Evolutionary conservation across 2,329 filamentous ascomycete genomes (phyloP).

Genomic region (Neonectria hederae): DNA sequence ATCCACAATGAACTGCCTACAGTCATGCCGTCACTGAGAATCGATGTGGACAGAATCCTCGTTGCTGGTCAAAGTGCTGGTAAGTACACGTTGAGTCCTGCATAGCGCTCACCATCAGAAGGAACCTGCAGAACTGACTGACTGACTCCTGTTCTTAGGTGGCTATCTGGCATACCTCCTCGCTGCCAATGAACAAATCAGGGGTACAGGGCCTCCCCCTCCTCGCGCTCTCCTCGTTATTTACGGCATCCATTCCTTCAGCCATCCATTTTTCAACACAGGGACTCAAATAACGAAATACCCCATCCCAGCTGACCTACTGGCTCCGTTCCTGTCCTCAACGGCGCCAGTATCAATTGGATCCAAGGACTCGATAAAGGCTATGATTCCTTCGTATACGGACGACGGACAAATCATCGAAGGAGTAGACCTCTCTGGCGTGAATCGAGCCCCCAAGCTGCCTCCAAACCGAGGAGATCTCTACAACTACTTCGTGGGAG

Average conservation of each 20-base stretch:
- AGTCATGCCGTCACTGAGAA: background rate
- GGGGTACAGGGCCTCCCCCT: too few species aligned
- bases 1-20: background rate
- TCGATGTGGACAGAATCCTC: background rate
- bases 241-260: background rate
- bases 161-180: background rate
- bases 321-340: background rate
- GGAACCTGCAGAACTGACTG: background rate
- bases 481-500: background rate
- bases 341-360: background rate
- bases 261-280: background rate
- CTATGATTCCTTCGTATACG: background rate
- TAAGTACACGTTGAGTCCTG: background rate
- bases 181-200: background rate
- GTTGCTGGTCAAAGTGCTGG: background rate
- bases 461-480: too few species aligned
- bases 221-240: background rate
- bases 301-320: background rate
- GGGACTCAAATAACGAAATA: background rate
- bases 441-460: background rate
- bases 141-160: background rate
- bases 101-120: background rate
- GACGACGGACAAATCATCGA: background rate
- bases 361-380: background rate
- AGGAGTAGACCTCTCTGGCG: background rate